Base-by-base conservation (phyloP, 805 yeast genomes). In the Barnettozyma vustinii region DNA sequence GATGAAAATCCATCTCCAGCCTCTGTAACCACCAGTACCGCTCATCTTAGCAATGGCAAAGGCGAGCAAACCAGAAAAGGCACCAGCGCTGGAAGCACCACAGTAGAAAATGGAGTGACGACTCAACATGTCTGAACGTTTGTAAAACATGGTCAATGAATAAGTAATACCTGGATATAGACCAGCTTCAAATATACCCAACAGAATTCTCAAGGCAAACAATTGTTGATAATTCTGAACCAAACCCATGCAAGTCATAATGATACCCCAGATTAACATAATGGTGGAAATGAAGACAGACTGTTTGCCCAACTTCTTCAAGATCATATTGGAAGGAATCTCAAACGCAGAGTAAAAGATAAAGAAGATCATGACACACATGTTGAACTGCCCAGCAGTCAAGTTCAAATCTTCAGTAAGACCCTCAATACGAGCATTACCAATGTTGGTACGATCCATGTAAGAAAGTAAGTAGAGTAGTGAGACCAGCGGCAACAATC, bases 391-490 rank as follows among this genome's bases (percentile, higher is more conserved):
- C 20, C 53, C 56, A 3, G 64, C 65, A 1, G 61, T 52, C 21
- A 75, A 50, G 12, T 62, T 56, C 13, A 75, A 50, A 40, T 67
- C 72, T 32, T 63, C 64, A 0, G 64, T 60, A 40, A 78, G 52
- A 12, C 83, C 82, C 12, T 77, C 81, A 10, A 74, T 66, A 36
- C 68, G 69, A 6, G 83, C 83, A 58, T 79, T 79, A 50, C 82
- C 81, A 49, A 79, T 75, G 56, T 78, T 78, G 4, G 80, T 72
- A 53, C 78, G 69, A 60, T 79, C 83, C 53, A 79, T 64, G 41
- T 68, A 68, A 9, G 76, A 69, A 25, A 75, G 59, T 46, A 75
- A 68, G 56, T 74, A 75, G 42, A 73, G 56, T 32, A 67, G 39
- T 9, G 70, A 60, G 50, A 74, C 63, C 40, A 72, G 52, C 1